These are phyloP conservation scores for Thermomucor indicae-seudaticae DNA, from an alignment of 371 early-diverging fungal genomes.

Conservation along the genomic window DNA sequence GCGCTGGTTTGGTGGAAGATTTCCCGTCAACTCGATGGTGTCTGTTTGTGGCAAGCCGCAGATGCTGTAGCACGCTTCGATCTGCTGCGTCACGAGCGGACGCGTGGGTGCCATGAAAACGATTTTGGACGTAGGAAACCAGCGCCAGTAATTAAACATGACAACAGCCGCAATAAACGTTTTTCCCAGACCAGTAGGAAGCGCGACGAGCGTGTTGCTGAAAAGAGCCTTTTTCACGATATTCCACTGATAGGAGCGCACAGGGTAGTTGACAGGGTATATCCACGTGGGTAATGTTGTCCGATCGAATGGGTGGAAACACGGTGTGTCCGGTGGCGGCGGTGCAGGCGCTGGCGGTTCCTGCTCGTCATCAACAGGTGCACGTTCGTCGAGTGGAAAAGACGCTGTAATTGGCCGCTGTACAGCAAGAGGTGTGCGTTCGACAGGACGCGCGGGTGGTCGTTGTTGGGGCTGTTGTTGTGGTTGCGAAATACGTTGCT, in stretches of 20 bases:
- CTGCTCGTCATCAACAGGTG: conserved; percentile 4
- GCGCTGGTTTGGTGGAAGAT: conserved; percentile 52
- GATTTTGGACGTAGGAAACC: conserved; percentile 89
- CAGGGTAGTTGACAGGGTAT: conserved; percentile 75
- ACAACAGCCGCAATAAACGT: conserved; percentile 96
- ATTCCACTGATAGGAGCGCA: conserved; percentile 87
- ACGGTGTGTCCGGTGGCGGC: conserved; percentile 15
- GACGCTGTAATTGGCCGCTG: no score
- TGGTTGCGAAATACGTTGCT: no score
- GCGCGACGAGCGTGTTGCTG: conserved; percentile 84
- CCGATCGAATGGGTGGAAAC: conserved; percentile 47
- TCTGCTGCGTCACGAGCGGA: conserved; percentile 91
- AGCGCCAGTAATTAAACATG: conserved; percentile 90
- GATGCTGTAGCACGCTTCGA: conserved; percentile 77
- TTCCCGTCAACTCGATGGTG: conserved; percentile 76
- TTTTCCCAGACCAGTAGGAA: conserved; percentile 92
- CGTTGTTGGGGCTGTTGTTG: neutral
- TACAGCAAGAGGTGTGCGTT: no score
- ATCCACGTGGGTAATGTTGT: conserved; percentile 68
- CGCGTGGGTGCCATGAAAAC: conserved; percentile 93
- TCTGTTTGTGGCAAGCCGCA: conserved; percentile 67
- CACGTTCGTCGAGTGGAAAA: no score
- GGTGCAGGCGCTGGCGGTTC: conserved; percentile 18
- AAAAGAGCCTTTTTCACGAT: conserved; percentile 78
- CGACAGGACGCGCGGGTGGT: no score